phyloP scores from a whole-genome alignment of 2,329 filamentous ascomycete species.

The Fusarium floridanum region DNA sequence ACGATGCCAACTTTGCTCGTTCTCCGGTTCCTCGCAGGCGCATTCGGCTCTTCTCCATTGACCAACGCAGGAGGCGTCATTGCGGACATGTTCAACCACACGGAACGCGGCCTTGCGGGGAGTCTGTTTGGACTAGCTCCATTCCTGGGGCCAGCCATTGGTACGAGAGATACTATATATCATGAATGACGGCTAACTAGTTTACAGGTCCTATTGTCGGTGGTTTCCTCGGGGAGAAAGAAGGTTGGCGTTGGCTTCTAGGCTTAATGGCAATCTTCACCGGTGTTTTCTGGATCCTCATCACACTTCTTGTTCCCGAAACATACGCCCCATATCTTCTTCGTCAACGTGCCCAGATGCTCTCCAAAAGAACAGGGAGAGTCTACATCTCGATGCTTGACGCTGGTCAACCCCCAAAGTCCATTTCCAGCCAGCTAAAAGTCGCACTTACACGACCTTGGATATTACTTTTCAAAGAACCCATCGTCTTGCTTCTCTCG shows the following conservation, averaged over 20 bases:
- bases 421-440: constrained; percentile 60
- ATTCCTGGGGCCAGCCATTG: constrained; percentile 32
- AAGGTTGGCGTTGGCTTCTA: constrained; percentile 68
- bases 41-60: constrained; percentile 62
- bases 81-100: constrained; percentile 66
- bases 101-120: constrained; percentile 65
- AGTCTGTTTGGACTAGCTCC: constrained; percentile 67
- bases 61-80: constrained; percentile 62
- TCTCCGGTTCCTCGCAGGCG: constrained; percentile 72
- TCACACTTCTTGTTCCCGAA: constrained; percentile 59
- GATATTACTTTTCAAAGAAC: constrained; percentile 76
- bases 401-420: constrained; percentile 54
- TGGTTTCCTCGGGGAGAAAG: constrained; percentile 67
- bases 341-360: constrained; percentile 31
- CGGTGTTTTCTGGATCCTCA: constrained; percentile 32
- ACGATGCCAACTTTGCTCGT: constrained; percentile 71
- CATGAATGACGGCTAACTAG: background rate
- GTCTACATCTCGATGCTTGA: constrained; percentile 54
- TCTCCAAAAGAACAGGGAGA: constrained; percentile 39
- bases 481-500: constrained; percentile 74
- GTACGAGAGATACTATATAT: background rate
- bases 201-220: constrained; percentile 64
- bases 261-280: constrained; percentile 57
- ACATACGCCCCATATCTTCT: constrained; percentile 49
- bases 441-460: constrained; percentile 67